These are phyloP conservation scores for Strobilomyces echinocephalus DNA, from an alignment of 768 basidiomycete species.

Conservation along the genomic window DNA sequence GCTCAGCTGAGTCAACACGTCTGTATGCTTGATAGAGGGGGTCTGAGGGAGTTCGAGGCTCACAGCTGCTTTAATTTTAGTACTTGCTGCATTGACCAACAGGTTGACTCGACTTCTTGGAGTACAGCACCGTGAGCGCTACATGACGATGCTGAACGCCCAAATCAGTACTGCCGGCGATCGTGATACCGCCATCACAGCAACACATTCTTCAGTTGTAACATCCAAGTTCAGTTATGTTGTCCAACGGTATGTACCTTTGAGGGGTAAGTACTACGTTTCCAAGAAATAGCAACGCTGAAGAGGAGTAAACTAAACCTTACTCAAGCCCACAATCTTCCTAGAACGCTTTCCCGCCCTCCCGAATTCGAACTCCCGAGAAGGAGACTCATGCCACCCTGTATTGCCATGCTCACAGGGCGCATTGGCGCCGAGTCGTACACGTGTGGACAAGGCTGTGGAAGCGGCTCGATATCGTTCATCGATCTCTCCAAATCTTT, in stretches of 20 bases:
- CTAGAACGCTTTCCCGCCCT: conserved; percentile 51
- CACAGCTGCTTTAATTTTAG: no score
- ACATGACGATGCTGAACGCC: no score
- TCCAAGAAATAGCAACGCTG: background rate
- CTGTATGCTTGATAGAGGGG: background rate
- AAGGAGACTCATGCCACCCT: conserved; percentile 65
- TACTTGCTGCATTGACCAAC: no score
- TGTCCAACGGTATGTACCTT: no score
- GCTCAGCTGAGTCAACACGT: conserved; percentile 27
- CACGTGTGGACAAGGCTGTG: conserved; percentile 75
- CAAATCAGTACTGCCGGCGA: no score
- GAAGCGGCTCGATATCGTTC: conserved; percentile 42
- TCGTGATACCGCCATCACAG: no score
- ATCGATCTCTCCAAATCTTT: conserved; percentile 59
- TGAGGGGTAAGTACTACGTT: no score
- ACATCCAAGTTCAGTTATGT: no score
- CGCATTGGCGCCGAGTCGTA: conserved; percentile 73
- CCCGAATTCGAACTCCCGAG: conserved; percentile 36
- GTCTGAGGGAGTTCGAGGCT: no score
- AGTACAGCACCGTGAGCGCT: no score
- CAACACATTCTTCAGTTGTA: no score
- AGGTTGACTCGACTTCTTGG: no score
- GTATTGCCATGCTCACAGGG: conserved; percentile 69
- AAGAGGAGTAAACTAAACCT: background rate
- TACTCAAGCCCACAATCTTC: conserved; percentile 50